Evolutionary conservation across 192 early-diverging fungal genomes (phyloP).

Genomic region (Coemansia asiatica): DNA sequence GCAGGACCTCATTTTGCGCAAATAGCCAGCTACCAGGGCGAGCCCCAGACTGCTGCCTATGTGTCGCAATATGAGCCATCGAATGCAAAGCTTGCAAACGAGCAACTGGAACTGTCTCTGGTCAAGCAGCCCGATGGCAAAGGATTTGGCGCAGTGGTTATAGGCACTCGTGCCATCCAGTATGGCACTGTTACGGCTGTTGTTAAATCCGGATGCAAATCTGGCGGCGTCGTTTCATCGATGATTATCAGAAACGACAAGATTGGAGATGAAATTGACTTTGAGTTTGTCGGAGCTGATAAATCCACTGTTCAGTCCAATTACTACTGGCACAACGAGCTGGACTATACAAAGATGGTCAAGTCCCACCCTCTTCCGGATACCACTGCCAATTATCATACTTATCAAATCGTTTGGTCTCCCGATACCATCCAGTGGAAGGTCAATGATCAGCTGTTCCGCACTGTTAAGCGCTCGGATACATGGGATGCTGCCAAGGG

Average conservation of each 20-base stretch:
- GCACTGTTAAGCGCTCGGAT: conserved; percentile 52
- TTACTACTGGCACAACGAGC: conserved; percentile 59
- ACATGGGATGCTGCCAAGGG: conserved; percentile 38
- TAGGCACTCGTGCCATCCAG: conserved; percentile 58
- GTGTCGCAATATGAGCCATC: conserved; percentile 60
- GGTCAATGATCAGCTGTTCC: conserved; percentile 54
- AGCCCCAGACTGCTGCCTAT: conserved; percentile 48
- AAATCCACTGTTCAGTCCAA: conserved; percentile 60
- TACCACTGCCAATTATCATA: conserved; percentile 50
- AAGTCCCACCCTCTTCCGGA: conserved; percentile 38
- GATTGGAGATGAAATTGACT: conserved; percentile 66
- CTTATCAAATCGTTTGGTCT: conserved; percentile 62
- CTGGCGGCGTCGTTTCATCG: conserved; percentile 62
- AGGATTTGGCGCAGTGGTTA: conserved; percentile 61
- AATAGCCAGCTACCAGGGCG: conserved; percentile 54
- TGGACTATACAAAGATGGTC: conserved; percentile 60
- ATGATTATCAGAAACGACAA: conserved; percentile 60
- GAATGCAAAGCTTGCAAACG: conserved; percentile 50
- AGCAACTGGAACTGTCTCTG: conserved; percentile 49
- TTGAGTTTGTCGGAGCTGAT: conserved; percentile 62
- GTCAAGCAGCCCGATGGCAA: conserved; percentile 41
- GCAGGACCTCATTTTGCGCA: conserved; percentile 24
- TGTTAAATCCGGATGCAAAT: conserved; percentile 51
- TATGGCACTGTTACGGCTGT: conserved; percentile 62
- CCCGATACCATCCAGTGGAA: conserved; percentile 58